Percentiles rank a stretch among this genome's conserved stretches.
Evolutionary conservation across 2,329 filamentous ascomycete genomes (phyloP).

Genomic region (Pestalotiopsis sp.): DNA sequence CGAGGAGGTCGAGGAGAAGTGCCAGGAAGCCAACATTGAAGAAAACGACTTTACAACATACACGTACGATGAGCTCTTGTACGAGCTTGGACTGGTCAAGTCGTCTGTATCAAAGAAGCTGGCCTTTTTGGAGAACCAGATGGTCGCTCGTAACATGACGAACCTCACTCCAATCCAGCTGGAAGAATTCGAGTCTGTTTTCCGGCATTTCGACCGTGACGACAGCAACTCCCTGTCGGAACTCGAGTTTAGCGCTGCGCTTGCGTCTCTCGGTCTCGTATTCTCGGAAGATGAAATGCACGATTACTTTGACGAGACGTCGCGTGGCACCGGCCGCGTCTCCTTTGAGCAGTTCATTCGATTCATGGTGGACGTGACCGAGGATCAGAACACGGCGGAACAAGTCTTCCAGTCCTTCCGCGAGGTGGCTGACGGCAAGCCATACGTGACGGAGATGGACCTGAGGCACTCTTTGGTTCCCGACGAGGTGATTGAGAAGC

Average conservation of each 20-base stretch:
- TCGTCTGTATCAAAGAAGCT: slow-evolving; percentile 95
- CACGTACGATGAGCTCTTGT: slow-evolving; percentile 93
- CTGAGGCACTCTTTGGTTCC: slow-evolving; percentile 92
- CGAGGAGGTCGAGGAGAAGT: slow-evolving; percentile 82
- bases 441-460: slow-evolving; percentile 98
- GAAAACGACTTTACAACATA: slow-evolving; percentile 99
- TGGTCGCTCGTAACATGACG: slow-evolving; percentile 97
- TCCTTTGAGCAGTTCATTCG: slow-evolving; percentile 98
- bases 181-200: slow-evolving; percentile 98
- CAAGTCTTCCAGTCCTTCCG: slow-evolving; percentile 98
- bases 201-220: slow-evolving; percentile 96
- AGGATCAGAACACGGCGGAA: slow-evolving; percentile 98
- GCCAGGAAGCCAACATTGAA: slow-evolving; percentile 95
- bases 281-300: slow-evolving; percentile 99
- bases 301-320: slow-evolving; percentile 88
- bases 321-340: slow-evolving; percentile 75
- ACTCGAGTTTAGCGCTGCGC: slow-evolving; percentile 91
- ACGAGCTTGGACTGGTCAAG: slow-evolving; percentile 90
- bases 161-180: slow-evolving; percentile 97
- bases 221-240: slow-evolving; percentile 88
- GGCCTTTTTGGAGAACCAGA: slow-evolving; percentile 95
- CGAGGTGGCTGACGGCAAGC: slow-evolving; percentile 97
- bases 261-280: slow-evolving; percentile 92
- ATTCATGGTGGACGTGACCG: slow-evolving; percentile 99
- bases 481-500: slow-evolving; percentile 93